Evolutionary conservation across 768 basidiomycete species (phyloP).

Genomic region (Mycena sanguinolenta): DNA sequence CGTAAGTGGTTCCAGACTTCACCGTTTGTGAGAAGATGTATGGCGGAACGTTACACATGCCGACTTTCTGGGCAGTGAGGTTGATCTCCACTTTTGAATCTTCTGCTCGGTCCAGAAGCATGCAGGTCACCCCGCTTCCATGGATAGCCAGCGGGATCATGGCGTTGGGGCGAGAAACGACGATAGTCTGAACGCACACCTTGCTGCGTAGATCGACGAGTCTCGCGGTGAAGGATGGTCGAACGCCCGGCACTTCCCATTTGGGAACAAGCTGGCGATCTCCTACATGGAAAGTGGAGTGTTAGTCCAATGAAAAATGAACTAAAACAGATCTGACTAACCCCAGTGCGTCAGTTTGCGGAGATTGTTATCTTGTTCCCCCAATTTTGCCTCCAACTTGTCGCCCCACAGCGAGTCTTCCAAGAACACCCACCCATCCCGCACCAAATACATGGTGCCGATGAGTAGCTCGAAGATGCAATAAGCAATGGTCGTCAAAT

Average conservation of each 20-base stretch:
- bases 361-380: slow-evolving; percentile 30
- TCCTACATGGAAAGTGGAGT: not conserved
- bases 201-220: slow-evolving; percentile 1
- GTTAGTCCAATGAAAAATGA: not conserved
- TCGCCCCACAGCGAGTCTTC: slow-evolving; percentile 16
- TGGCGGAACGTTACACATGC: not conserved
- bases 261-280: not conserved
- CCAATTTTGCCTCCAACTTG: slow-evolving; percentile 4
- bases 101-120: not conserved
- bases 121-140: not conserved
- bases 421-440: slow-evolving; percentile 30
- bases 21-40: not conserved
- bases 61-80: no score
- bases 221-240: not conserved
- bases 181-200: not conserved
- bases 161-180: slow-evolving; percentile 4
- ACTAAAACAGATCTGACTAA: not conserved
- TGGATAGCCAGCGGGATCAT: not conserved
- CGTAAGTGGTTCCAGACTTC: not conserved
- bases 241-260: not conserved
- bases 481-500: not conserved
- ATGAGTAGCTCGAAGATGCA: slow-evolving; percentile 19
- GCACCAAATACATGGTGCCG: slow-evolving; percentile 32
- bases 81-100: no score
- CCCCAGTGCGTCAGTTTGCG: slow-evolving; percentile 32